Percentiles rank a stretch among this genome's conserved stretches.
Evolutionary conservation across 164 flowering plant species (phyloP).

Genomic region (Euptelea pleiosperma): DNA sequence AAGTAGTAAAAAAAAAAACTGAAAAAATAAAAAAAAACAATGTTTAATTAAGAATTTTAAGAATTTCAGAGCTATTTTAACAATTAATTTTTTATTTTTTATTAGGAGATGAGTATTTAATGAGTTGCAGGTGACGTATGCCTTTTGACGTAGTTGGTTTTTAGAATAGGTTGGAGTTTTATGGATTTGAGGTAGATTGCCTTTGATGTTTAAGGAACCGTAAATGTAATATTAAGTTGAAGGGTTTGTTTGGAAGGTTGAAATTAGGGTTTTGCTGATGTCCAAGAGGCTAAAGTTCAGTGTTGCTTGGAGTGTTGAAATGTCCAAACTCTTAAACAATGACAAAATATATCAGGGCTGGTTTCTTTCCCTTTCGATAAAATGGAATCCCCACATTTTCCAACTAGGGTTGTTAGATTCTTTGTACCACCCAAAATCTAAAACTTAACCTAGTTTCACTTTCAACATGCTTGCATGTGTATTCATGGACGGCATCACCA

Average conservation of each 20-base stretch:
- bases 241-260: slow-evolving; percentile 13
- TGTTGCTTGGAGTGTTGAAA: slow-evolving; percentile 31
- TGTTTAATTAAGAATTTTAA: too few relatives aligned
- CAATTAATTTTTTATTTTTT: too few relatives aligned
- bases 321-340: slow-evolving; percentile 19
- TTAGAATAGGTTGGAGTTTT: neutral
- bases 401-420: slow-evolving; percentile 10
- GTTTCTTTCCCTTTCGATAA: neutral
- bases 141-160: too few relatives aligned
- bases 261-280: slow-evolving; percentile 18
- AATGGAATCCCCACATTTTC: slow-evolving; percentile 24
- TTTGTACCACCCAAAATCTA: neutral
- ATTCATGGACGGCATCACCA: neutral
- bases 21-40: too few relatives aligned
- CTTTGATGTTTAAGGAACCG: neutral
- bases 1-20: too few relatives aligned
- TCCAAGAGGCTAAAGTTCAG: slow-evolving; percentile 33
- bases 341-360: neutral
- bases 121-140: too few relatives aligned
- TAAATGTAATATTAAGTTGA: neutral
- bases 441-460: neutral
- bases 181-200: neutral
- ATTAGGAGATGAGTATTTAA: too few relatives aligned
- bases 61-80: too few relatives aligned
- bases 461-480: neutral